Base-by-base conservation (phyloP, 169 alveolate species). In the Besnoitia besnoiti region DNA sequence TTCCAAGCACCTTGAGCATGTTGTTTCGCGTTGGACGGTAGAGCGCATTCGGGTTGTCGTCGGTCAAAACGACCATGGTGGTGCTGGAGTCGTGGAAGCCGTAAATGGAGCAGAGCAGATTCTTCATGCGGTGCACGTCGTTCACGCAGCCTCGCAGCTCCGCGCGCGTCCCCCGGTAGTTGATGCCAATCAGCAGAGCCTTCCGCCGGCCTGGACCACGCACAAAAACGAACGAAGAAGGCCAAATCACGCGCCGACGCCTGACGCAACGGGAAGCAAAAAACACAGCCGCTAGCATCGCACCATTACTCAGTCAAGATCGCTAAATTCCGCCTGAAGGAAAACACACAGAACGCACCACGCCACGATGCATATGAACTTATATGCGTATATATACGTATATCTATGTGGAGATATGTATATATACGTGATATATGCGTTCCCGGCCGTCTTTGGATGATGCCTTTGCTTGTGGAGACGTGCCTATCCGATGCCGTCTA, bases 161-260 rank as follows among this genome's bases (percentile, higher is more conserved):
- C 35, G 95, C 92, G 4, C 85, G 87, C 16, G 96, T 73, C 73
- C 96, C 96, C 14, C 89, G 91, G 90, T 95, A 95, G 93, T 95
- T 94, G 87, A 94, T 94, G 30, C 97, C 97, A 61, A 95, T 91
- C 85, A 95, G 88, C 84, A 95, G 89, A 42, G 97, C 97, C 59
- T 94, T 93, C 40, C 89, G 50, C 12, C 89, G 76, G 7, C 93
- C 93, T 50, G 30, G 27, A 5, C n/a, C 12, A n/a, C 12, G 67
- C 12, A 19, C 59, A 16, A 49, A 49, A 49, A 49, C 7, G 67
- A 55, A 19, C n/a, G n/a, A n/a, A n/a, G n/a, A n/a, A n/a, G n/a
- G n/a, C n/a, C n/a, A n/a, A n/a, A n/a, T n/a, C n/a, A n/a, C n/a
- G n/a, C n/a, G n/a, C n/a, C n/a, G n/a, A n/a, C n/a, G n/a, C n/a